Base-by-base conservation (phyloP, 805 yeast species). In the Suhomyces sp. region DNA sequence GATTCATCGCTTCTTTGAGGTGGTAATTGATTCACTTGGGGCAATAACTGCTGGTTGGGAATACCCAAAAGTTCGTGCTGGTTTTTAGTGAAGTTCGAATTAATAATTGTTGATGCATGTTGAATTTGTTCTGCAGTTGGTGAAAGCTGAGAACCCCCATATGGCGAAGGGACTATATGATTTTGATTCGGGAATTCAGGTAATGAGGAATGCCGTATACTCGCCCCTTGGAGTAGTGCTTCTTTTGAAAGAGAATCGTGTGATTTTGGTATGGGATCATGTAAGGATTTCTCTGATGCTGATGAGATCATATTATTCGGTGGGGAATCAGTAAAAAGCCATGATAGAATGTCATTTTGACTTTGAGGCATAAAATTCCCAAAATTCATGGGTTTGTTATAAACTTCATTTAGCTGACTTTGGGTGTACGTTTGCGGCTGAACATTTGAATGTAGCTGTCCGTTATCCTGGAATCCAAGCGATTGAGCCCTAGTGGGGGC, bases 331-430 rank as follows among this genome's bases (percentile, higher is more conserved):
- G 59, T 59, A 38, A 65, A 65, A 8, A 67, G 46, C 72, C 72
- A 66, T 16, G 67, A 58, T 6, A 67, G 40, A 22, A 67, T 63
- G 38, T 66, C 71, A 29, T 51, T 60, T 28, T 63, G 68, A 6
- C 55, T 46, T 19, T 61, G 69, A 8, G 60, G 60, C 2, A 38
- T 15, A 5, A 15, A n/a, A 5, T n/a, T n/a, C n/a, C 19, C 19
- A 17, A 26, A 26, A 19, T 19, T 25, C 25, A 20, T 20, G 11
- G 25, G 33, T 15, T 15, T 16, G 19, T 22, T 15, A 11, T 23
- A 25, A 30, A 25, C 25, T 15, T 22, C 19, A 21, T 14, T 28
- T 14, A 17, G 12, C 18, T 33, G 16, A 21, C 26, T 37, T n/a
- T 17, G 26, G 36, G 10, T 20, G 25, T 14, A 4, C 30, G 28